These are phyloP conservation scores for Magnusiomyces fungicola DNA, from an alignment of 1,139 yeast species.

Conservation along the genomic window DNA sequence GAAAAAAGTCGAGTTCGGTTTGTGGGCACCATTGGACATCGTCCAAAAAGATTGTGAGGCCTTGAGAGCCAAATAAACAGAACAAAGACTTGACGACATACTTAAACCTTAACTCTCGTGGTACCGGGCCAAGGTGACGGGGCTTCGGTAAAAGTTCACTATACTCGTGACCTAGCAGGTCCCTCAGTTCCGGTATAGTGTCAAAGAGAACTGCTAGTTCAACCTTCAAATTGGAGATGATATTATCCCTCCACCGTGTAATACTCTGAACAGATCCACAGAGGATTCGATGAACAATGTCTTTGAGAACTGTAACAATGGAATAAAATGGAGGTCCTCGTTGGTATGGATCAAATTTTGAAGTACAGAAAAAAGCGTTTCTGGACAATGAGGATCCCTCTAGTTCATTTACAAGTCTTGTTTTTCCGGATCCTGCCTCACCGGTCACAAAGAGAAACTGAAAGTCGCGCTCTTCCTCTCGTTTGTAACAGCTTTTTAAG, in stretches of 20 bases:
- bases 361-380: slow-evolving; percentile 37
- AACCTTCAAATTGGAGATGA: slow-evolving; percentile 38
- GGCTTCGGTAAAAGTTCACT: slow-evolving; percentile 22
- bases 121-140: slow-evolving; percentile 25
- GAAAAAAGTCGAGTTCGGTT: slow-evolving; percentile 26
- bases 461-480: slow-evolving; percentile 23
- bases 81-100: slow-evolving; percentile 41
- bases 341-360: slow-evolving; percentile 38
- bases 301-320: slow-evolving; percentile 36
- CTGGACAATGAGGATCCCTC: slow-evolving; percentile 36
- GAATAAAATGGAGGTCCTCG: slow-evolving; percentile 33
- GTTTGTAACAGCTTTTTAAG: slow-evolving; percentile 30
- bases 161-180: slow-evolving; percentile 42
- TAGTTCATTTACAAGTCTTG: slow-evolving; percentile 40
- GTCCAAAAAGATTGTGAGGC: slow-evolving; percentile 43
- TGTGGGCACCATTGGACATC: slow-evolving; percentile 43
- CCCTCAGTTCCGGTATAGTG: slow-evolving; percentile 42
- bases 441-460: slow-evolving; percentile 39
- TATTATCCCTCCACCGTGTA: slow-evolving; percentile 39
- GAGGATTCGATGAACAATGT: slow-evolving; percentile 40
- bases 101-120: slow-evolving; percentile 40
- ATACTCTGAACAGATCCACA: slow-evolving; percentile 37
- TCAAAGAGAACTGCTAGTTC: slow-evolving; percentile 41
- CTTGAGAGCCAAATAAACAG: slow-evolving; percentile 39
- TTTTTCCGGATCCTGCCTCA: slow-evolving; percentile 44